Conservation (phyloP, 169 alveolate genomes). For the Plasmodium adleri region DNA sequence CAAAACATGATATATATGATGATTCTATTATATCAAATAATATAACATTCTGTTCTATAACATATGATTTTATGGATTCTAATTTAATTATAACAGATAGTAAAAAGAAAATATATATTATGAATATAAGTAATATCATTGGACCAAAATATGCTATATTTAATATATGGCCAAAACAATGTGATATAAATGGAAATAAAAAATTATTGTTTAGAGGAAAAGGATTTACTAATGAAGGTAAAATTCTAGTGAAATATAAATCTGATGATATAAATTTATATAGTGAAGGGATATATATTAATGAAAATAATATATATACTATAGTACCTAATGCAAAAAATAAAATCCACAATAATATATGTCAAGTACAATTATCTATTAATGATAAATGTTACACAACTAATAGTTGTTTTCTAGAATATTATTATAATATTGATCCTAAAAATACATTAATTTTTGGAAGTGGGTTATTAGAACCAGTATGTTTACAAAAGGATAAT, state of each 20-base stretch:
- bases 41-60: slow-evolving; percentile 33
- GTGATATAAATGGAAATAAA: slow-evolving; percentile 57
- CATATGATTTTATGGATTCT: slow-evolving; percentile 58
- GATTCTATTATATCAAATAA: slow-evolving; percentile 9
- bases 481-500: slow-evolving; percentile 41
- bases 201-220: slow-evolving; percentile 57
- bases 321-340: slow-evolving; percentile 57
- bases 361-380: slow-evolving; percentile 55
- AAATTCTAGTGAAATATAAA: slow-evolving; percentile 29
- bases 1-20: slow-evolving; percentile 1
- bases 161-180: slow-evolving; percentile 31
- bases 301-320: slow-evolving; percentile 67
- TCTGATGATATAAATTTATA: slow-evolving; percentile 41
- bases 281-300: slow-evolving; percentile 68
- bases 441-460: slow-evolving; percentile 60
- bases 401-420: slow-evolving; percentile 49
- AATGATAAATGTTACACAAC: slow-evolving; percentile 74
- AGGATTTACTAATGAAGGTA: slow-evolving; percentile 67
- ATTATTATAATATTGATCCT: slow-evolving; percentile 56
- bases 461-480: slow-evolving; percentile 66
- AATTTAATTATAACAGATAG: slow-evolving; percentile 52
- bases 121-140: slow-evolving; percentile 62
- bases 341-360: slow-evolving; percentile 50
- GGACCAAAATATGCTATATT: slow-evolving; percentile 73
- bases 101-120: slow-evolving; percentile 32